Percentiles rank a stretch among this genome's conserved stretches.
These are phyloP conservation scores for Pseudomonodictys pantanalensis DNA, from an alignment of 495 filamentous ascomycete genomes.

Conservation along the genomic window DNA sequence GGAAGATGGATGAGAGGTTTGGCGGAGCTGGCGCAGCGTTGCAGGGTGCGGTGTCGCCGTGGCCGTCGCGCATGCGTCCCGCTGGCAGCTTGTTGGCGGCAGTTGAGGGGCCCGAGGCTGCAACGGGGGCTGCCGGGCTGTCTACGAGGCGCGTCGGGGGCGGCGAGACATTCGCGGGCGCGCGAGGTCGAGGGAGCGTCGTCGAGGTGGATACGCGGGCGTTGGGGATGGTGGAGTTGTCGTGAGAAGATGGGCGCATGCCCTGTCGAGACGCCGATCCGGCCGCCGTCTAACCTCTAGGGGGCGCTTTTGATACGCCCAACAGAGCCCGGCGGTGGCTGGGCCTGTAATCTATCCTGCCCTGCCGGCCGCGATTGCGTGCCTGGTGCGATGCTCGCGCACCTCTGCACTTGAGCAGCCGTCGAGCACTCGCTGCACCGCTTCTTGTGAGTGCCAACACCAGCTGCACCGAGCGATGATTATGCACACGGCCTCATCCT, in stretches of 20 bases:
- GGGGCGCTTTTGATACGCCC: constrained; percentile 12
- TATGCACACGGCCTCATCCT: no score
- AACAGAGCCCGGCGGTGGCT: constrained; percentile 18
- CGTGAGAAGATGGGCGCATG: constrained; percentile 11
- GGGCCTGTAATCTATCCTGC: constrained; percentile 22
- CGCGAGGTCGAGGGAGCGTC: not conserved
- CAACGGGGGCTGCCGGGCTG: constrained; percentile 17
- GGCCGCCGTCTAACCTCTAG: constrained; percentile 5
- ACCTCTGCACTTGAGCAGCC: not conserved
- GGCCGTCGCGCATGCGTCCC: constrained; percentile 31
- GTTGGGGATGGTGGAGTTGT: constrained; percentile 7
- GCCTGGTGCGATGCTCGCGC: no score
- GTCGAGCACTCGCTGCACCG: not conserved
- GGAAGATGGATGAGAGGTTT: not conserved
- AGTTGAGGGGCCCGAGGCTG: constrained; percentile 16
- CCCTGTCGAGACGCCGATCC: constrained; percentile 9
- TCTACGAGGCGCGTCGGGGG: constrained; percentile 3
- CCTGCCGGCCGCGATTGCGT: not conserved
- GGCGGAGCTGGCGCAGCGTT: constrained; percentile 14
- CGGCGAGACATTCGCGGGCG: constrained; percentile 14
- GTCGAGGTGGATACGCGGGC: constrained; percentile 1
- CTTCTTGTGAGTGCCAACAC: no score
- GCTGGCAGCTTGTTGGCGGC: constrained; percentile 16
- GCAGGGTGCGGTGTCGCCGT: constrained; percentile 19
- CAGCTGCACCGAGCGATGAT: no score